phyloP scores from a whole-genome alignment of 78 protist species.

The Cavenderia fasciculata region DNA sequence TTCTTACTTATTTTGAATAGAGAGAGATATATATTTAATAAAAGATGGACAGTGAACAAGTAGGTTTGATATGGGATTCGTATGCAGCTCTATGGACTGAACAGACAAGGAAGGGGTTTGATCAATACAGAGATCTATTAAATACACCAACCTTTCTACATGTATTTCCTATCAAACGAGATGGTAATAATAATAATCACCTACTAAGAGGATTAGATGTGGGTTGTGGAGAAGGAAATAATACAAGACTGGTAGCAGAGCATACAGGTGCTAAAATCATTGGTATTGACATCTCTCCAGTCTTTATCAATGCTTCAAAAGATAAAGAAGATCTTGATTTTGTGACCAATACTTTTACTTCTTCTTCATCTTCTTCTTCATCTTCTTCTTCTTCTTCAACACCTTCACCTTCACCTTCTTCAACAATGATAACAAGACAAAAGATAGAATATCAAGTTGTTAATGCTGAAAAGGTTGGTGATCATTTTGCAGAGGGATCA shows the following conservation, averaged over 20 bases:
- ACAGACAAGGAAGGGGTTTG: not conserved
- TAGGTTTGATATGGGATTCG: too few relatives aligned
- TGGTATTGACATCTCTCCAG: not conserved
- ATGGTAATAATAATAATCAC: too few relatives aligned
- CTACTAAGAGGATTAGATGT: conserved; percentile 2
- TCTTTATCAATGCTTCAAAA: not conserved
- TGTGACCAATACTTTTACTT: too few relatives aligned
- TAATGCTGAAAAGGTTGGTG: not conserved
- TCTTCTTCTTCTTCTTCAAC: too few relatives aligned
- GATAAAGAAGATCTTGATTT: too few relatives aligned
- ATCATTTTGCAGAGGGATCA: not conserved
- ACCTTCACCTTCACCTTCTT: too few relatives aligned
- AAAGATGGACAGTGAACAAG: too few relatives aligned
- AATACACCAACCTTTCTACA: conserved; percentile 1
- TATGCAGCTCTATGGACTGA: too few relatives aligned
- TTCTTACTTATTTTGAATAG: too few relatives aligned
- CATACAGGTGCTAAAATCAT: not conserved
- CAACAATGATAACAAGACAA: too few relatives aligned
- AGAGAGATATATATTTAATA: too few relatives aligned
- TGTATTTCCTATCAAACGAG: not conserved
- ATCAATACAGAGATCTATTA: not conserved
- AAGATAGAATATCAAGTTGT: not conserved
- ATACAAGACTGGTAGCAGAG: not conserved
- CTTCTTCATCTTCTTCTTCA: too few relatives aligned
- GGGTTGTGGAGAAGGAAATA: conserved; percentile 14